Evolutionary conservation across 306 rosid genomes (phyloP), one percentile per base, ranked within the genome.

Genomic region (Inga oerstediana): DNA sequence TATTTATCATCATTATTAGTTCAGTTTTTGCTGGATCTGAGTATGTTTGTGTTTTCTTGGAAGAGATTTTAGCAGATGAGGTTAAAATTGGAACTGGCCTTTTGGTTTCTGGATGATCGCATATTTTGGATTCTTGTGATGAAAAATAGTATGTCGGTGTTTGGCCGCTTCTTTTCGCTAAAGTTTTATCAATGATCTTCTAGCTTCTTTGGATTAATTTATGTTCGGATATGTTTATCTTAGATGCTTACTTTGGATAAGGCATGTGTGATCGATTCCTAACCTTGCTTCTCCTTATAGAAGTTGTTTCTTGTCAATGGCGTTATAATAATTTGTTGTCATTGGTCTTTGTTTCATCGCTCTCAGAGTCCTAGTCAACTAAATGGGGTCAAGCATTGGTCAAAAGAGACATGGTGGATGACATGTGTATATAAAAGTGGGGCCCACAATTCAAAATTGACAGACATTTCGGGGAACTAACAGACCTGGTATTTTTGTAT

Each of bases 61-160:
- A 30, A 27, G 69, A 62, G 17, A 30, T 64, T 64, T 64, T 30
- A 13, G 70, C 20, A 30, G 37, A 22, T 5, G 20, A 64, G 70
- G 9, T 64, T 64, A 14, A 64, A 30, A 13, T 64, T 58, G 30
- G 13, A 58, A 58, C 65, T 58, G 30, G 11, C 5, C 16, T 67
- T 62, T 17, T 54, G n/a, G 10, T 54, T 81, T 85, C 68, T 71
- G 64, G 76, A 77, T 43, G 17, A 74, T 78, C 35, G n/a, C 48
- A n/a, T 46, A 17, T 62, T 44, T 45, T 34, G 37, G 12, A 52
- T 22, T 43, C 10, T 72, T 35, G 14, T 78, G 83, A 62, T 62
- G 27, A 8, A 46, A 45, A 27, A 41, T 68, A 35, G 76, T 52
- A 10, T 72, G 3, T 48, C 49, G 37, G 19, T 46, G 46, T 46